These are phyloP conservation scores for Sugiyamaella japonica DNA, from an alignment of 1,139 yeast genomes.

Conservation along the genomic window DNA sequence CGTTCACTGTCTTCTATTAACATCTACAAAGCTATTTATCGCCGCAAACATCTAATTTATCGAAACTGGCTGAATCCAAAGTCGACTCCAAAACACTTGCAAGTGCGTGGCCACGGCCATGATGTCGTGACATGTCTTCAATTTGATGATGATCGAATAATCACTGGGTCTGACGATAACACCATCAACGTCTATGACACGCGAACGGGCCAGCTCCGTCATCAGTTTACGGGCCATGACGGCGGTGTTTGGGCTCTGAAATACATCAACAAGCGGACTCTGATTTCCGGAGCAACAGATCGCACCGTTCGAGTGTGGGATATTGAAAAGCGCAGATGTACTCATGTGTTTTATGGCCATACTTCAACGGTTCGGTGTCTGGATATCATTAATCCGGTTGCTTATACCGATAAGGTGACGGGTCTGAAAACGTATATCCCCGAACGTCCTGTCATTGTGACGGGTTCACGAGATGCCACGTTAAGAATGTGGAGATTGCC, in stretches of 20 bases:
- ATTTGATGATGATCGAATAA: slow-evolving; percentile 85
- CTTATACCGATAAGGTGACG: slow-evolving; percentile 30
- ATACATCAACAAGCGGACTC: slow-evolving; percentile 64
- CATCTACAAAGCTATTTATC: slow-evolving; percentile 58
- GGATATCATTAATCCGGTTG: slow-evolving; percentile 71
- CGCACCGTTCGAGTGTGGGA: slow-evolving; percentile 92
- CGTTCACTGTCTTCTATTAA: slow-evolving; percentile 27
- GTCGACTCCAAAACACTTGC: slow-evolving; percentile 66
- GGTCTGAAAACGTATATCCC: slow-evolving; percentile 69
- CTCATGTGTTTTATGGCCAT: slow-evolving; percentile 87
- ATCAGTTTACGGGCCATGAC: slow-evolving; percentile 73
- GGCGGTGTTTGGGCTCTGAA: slow-evolving; percentile 99
- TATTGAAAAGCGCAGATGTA: slow-evolving; percentile 67
- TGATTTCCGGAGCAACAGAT: slow-evolving; percentile 91
- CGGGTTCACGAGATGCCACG: slow-evolving; percentile 91
- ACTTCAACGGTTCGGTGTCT: slow-evolving; percentile 90
- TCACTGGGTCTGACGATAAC: slow-evolving; percentile 90
- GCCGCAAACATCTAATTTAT: slow-evolving; percentile 63
- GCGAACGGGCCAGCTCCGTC: slow-evolving; percentile 58
- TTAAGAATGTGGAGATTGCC: slow-evolving; percentile 89
- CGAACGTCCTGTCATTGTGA: slow-evolving; percentile 60
- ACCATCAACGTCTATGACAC: slow-evolving; percentile 81
- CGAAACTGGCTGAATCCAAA: slow-evolving; percentile 81
- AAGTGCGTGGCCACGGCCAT: slow-evolving; percentile 72
- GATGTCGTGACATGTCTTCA: slow-evolving; percentile 93